Percentiles rank a stretch among this genome's conserved stretches.
These are phyloP conservation scores for Aspergillus fijiensis DNA, from an alignment of 2,329 filamentous ascomycete species.

Conservation along the genomic window DNA sequence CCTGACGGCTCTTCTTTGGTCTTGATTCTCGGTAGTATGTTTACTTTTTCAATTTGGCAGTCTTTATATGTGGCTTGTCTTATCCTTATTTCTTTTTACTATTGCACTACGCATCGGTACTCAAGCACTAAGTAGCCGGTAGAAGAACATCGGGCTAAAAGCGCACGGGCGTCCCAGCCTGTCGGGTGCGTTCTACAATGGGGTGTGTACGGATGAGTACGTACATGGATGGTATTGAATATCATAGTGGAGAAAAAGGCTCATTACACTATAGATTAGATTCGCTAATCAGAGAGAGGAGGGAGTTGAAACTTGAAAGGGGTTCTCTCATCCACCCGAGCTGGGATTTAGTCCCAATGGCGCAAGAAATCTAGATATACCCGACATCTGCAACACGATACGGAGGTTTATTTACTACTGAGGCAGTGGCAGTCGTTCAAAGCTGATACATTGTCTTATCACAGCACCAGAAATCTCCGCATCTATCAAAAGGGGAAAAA, in stretches of 20 bases:
- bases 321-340: background rate
- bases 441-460: no score
- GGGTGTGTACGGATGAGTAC: background rate
- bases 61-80: no score
- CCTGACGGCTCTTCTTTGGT: background rate
- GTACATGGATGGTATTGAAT: background rate
- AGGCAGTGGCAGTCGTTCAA: background rate
- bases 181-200: conserved; percentile 12
- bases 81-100: background rate
- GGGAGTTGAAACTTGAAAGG: background rate
- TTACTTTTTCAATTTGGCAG: background rate
- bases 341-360: background rate
- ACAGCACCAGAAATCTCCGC: no score
- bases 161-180: conserved; percentile 24
- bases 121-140: background rate
- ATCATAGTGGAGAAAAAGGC: background rate
- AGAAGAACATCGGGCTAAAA: conserved; percentile 5
- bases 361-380: no score
- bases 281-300: conserved; percentile 4
- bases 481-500: no score
- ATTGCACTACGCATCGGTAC: background rate
- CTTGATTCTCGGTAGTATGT: background rate
- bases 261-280: background rate
- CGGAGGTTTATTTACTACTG: no score
- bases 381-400: no score